Base-by-base conservation (phyloP, 129 eudicot species). In the Solidago caesia region DNA sequence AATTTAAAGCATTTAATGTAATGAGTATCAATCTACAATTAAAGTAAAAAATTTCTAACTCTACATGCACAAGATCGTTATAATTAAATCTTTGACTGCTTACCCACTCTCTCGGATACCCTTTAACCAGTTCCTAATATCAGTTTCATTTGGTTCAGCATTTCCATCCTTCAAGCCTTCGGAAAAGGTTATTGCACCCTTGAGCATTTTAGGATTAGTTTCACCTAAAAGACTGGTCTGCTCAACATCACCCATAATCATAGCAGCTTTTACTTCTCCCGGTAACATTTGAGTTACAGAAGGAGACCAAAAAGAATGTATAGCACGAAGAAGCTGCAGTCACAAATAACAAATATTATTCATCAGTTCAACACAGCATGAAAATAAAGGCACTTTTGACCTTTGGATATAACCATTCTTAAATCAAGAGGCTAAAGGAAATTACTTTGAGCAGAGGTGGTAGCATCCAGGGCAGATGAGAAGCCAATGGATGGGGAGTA, bases 51-150 rank as follows among this genome's bases (percentile, higher is more conserved):
- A 55, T n/a, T 55, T 70, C 47, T 51, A 13, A 33, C 73, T 46
- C 59, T 11, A 11, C 29, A 56, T 43, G 14, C 25, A 14, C 59
- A 13, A 53, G 21, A 53, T 53, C 26, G 15, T 39, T 33, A 42
- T 10, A 16, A 63, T 63, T 26, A 41, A 25, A 72, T 42, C 45
- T n/a, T 58, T 53, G 44, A 66, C 47, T 61, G 74, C 97, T 16
- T 90, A 95, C 97, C 99, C 99, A 66, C 99, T 95, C 42, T 95
- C 99, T 87, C 97, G 81, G 61, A 95, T 89, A 75, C 99, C 97
- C 83, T 79, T 91, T 82, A 95, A 70, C 97, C 99, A 95, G 75
- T 95, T 95, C 42, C 97, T 82, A 67, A 89, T 85, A 77, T 91
- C 98, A 63, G 48, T 80, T 85, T 90, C 97, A 53, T 76, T 89